phyloP scores from a whole-genome alignment of 129 eudicot genomes.

The Artemisia argyi region DNA sequence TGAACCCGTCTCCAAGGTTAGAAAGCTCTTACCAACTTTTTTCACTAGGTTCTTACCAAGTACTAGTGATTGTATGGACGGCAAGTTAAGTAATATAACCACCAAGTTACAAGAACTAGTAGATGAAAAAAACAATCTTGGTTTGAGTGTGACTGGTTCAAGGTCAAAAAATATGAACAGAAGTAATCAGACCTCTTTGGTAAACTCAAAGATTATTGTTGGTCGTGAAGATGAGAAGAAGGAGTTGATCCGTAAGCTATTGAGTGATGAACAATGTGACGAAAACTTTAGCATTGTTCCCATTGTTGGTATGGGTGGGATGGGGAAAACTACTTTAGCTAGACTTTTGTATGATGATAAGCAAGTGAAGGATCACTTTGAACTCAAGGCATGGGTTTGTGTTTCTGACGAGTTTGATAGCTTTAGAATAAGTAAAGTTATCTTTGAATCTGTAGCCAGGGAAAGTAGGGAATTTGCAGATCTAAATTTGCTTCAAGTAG shows the following conservation, averaged over 20 bases:
- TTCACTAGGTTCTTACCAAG: neutral
- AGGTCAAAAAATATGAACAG: neutral
- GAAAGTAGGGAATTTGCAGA: neutral
- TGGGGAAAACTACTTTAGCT: too few species aligned
- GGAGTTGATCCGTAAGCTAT: neutral
- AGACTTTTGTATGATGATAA: neutral
- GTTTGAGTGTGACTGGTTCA: neutral
- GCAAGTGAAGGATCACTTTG: neutral
- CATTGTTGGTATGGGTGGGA: too few species aligned
- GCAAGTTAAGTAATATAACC: neutral
- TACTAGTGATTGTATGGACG: neutral
- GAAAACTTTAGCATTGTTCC: too few species aligned
- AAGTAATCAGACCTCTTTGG: neutral
- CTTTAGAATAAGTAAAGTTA: neutral
- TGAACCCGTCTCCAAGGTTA: too few species aligned
- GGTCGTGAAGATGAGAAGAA: neutral
- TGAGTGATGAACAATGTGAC: neutral
- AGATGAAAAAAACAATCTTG: neutral
- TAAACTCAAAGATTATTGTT: neutral
- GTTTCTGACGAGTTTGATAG: too few species aligned
- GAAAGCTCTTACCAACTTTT: too few species aligned
- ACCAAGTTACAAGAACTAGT: neutral
- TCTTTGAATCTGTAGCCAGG: neutral
- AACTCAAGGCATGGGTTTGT: too few species aligned
- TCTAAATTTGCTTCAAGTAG: too few species aligned